Evolutionary conservation across 495 filamentous ascomycete species (phyloP).

Genomic region (Polyplosphaeria fusca): DNA sequence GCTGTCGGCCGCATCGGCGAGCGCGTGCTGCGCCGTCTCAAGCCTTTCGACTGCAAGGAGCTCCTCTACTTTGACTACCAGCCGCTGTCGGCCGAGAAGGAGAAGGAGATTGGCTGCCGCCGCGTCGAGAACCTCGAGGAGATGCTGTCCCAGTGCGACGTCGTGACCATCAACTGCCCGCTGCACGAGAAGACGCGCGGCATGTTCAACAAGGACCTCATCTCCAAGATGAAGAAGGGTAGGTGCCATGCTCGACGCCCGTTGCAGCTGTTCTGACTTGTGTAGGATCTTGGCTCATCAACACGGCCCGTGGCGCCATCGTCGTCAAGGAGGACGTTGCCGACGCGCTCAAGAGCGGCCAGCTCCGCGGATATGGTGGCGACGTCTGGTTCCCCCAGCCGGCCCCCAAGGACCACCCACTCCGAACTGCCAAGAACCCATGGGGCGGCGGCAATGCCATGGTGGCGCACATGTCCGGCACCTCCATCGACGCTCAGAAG

Average conservation of each 20-base stretch:
- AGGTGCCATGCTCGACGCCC: constrained; percentile 29
- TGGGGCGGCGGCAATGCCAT: constrained; percentile 97
- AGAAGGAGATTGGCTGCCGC: constrained; percentile 95
- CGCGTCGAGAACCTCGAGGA: constrained; percentile 87
- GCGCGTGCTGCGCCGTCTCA: constrained; percentile 91
- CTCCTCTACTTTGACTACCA: constrained; percentile 99
- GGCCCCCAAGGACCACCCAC: constrained; percentile 88
- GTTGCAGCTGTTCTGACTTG: neutral
- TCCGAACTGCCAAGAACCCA: constrained; percentile 89
- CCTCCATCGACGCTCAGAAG: constrained; percentile 93
- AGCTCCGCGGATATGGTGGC: constrained; percentile 95
- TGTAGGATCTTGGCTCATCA: constrained; percentile 86
- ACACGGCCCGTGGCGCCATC: constrained; percentile 97
- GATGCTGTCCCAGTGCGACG: constrained; percentile 91
- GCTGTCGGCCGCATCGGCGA: constrained; percentile 97
- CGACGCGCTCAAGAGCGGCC: constrained; percentile 84
- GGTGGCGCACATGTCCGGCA: constrained; percentile 98
- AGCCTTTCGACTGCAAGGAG: constrained; percentile 99
- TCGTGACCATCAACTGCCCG: constrained; percentile 99
- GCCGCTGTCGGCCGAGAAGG: constrained; percentile 77
- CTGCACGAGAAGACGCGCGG: constrained; percentile 96
- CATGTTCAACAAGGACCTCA: constrained; percentile 99
- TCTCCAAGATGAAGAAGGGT: constrained; percentile 98
- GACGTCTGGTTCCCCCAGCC: constrained; percentile 95
- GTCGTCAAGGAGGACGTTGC: constrained; percentile 99